Percentiles rank a stretch among this genome's conserved stretches.
These are phyloP conservation scores for Austropuccinia psidii DNA, from an alignment of 1,284 basidiomycete species.

Conservation along the genomic window DNA sequence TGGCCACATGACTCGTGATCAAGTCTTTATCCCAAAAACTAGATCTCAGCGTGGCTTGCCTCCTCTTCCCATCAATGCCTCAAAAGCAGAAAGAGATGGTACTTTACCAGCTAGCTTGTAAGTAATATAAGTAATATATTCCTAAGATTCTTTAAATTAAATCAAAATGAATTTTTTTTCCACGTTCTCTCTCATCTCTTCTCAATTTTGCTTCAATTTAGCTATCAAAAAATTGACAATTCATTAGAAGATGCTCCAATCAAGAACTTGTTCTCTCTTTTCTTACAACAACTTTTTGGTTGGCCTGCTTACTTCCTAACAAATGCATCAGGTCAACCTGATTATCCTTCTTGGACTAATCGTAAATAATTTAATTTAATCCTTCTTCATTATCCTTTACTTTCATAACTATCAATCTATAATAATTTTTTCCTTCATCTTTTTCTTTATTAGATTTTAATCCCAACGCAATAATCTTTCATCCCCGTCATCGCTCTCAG, in stretches of 20 bases:
- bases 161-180: neutral
- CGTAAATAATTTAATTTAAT: constrained; percentile 54
- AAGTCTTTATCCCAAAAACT: constrained; percentile 90
- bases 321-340: constrained; percentile 80
- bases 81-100: constrained; percentile 1
- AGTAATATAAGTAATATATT: too few relatives aligned
- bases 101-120: constrained; percentile 33
- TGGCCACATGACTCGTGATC: constrained; percentile 86
- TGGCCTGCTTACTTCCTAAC: constrained; percentile 79
- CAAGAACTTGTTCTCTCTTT: constrained; percentile 61
- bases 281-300: constrained; percentile 62
- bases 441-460: constrained; percentile 62
- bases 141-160: neutral
- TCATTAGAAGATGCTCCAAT: constrained; percentile 88
- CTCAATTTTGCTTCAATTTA: constrained; percentile 55
- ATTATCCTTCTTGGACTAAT: constrained; percentile 73
- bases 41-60: constrained; percentile 64
- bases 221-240: constrained; percentile 64
- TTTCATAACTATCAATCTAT: neutral
- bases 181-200: neutral
- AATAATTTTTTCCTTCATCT: neutral
- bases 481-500: constrained; percentile 61
- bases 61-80: constrained; percentile 48
- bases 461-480: constrained; percentile 58
- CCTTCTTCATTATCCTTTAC: neutral